These are phyloP conservation scores for Huntiella savannae DNA, from an alignment of 2,329 filamentous ascomycete species.

Conservation along the genomic window DNA sequence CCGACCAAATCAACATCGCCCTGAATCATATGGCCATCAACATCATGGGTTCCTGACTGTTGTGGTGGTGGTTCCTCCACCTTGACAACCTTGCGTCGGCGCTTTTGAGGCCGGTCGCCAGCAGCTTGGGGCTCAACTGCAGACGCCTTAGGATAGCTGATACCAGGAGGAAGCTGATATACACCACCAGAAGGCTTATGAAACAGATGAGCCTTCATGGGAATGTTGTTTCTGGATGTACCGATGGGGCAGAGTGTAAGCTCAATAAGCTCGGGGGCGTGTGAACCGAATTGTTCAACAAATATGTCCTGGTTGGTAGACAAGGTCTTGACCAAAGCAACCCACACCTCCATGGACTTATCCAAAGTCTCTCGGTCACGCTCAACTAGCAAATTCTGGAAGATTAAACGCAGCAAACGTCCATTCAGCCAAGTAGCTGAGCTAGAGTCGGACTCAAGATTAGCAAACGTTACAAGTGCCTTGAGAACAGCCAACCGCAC, in stretches of 20 bases:
- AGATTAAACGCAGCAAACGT: conserved; percentile 70
- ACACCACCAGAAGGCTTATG: conserved; percentile 82
- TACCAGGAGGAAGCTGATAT: conserved; percentile 35
- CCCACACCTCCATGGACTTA: conserved; percentile 76
- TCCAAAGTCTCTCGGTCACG: conserved; percentile 67
- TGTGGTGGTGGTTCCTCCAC: conserved; percentile 39
- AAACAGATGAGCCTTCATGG: conserved; percentile 79
- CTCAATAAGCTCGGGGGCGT: conserved; percentile 65
- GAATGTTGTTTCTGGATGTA: conserved; percentile 72
- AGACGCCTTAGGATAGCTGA: conserved; percentile 16
- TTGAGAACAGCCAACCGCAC: conserved; percentile 86
- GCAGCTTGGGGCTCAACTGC: conserved; percentile 28
- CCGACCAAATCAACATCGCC: conserved; percentile 92
- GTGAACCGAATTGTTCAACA: conserved; percentile 51
- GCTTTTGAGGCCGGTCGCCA: conserved; percentile 48
- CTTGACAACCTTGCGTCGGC: conserved; percentile 72
- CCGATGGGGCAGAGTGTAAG: conserved; percentile 82
- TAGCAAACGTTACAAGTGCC: conserved; percentile 79
- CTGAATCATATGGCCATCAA: conserved; percentile 94
- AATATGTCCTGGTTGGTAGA: conserved; percentile 45
- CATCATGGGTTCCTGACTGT: conserved; percentile 60
- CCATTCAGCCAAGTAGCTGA: conserved; percentile 57
- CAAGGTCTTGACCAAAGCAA: conserved; percentile 52
- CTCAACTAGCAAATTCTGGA: conserved; percentile 90
- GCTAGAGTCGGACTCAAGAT: conserved; percentile 64